Percentiles rank a stretch among this genome's conserved stretches.
phyloP scores from a whole-genome alignment of 2,329 filamentous ascomycete species.

The Coniochaeta sp. region DNA sequence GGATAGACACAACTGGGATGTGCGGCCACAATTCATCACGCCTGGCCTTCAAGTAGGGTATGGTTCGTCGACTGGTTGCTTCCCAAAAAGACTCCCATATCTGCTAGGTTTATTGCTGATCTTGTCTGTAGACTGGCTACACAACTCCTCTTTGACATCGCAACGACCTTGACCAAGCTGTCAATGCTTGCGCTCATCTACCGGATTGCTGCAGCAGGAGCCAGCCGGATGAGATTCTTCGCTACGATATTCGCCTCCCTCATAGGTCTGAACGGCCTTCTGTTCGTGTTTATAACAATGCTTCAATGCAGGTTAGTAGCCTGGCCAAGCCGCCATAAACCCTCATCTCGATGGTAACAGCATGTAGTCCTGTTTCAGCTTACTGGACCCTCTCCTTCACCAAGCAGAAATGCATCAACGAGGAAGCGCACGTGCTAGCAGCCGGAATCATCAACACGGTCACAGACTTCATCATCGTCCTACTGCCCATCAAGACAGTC shows the following conservation, averaged over 20 bases:
- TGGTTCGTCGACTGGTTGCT: neutral
- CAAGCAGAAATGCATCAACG: slow-evolving; percentile 34
- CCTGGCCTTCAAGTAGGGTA: slow-evolving; percentile 20
- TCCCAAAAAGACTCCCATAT: neutral
- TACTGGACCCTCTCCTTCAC: slow-evolving; percentile 26
- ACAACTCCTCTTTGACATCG: slow-evolving; percentile 26
- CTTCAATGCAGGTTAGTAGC: slow-evolving; percentile 30
- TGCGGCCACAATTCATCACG: slow-evolving; percentile 13
- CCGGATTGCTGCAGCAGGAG: slow-evolving; percentile 23
- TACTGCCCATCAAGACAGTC: slow-evolving; percentile 41
- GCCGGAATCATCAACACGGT: slow-evolving; percentile 52
- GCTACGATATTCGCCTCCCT: slow-evolving; percentile 20
- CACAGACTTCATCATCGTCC: slow-evolving; percentile 48
- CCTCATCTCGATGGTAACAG: neutral
- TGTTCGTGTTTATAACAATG: slow-evolving; percentile 26
- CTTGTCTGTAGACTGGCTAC: slow-evolving; percentile 18
- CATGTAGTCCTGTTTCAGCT: slow-evolving; percentile 25
- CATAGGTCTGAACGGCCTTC: slow-evolving; percentile 21
- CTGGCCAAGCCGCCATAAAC: neutral
- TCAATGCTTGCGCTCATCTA: slow-evolving; percentile 32
- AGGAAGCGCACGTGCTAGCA: slow-evolving; percentile 42
- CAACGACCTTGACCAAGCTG: slow-evolving; percentile 30
- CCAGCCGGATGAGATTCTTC: slow-evolving; percentile 19
- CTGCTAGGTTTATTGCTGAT: neutral
- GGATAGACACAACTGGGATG: slow-evolving; percentile 26